phyloP scores from a whole-genome alignment of 2,329 filamentous ascomycete genomes.

The Hortaea werneckii region DNA sequence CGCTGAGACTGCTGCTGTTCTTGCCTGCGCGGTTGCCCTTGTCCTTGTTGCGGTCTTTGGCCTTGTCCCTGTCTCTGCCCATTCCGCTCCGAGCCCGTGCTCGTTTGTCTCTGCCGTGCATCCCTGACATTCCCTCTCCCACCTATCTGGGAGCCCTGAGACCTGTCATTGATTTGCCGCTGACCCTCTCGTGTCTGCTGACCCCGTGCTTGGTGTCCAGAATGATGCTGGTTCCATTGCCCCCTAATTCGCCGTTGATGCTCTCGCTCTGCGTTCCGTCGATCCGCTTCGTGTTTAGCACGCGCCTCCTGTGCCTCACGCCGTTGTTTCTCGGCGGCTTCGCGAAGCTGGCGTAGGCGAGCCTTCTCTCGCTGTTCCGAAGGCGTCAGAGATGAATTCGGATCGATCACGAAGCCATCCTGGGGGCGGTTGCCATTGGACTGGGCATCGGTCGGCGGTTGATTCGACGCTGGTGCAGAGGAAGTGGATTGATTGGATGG shows the following conservation, averaged over 20 bases:
- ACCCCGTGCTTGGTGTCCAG: no score
- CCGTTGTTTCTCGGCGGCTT: slow-evolving; percentile 4
- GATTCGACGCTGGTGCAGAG: not conserved
- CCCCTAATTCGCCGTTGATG: no score
- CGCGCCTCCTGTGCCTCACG: not conserved
- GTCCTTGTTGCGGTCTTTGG: no score
- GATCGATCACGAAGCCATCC: slow-evolving; percentile 7
- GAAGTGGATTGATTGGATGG: not conserved
- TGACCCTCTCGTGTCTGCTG: no score
- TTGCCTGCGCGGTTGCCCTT: no score
- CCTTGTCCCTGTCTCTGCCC: no score
- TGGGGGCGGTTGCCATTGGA: not conserved
- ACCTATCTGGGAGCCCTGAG: no score
- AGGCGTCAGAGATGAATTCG: slow-evolving; percentile 13
- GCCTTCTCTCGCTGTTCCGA: slow-evolving; percentile 11
- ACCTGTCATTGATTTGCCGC: no score
- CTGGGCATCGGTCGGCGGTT: not conserved
- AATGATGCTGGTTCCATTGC: no score
- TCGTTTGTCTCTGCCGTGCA: no score
- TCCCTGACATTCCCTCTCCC: no score
- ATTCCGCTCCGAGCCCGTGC: no score
- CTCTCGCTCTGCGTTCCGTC: not conserved
- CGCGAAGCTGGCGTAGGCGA: slow-evolving; percentile 2
- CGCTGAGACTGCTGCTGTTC: not conserved
- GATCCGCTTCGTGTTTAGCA: not conserved